A percentile compares a stretch with the other conserved stretches of the same genome.
Conservation (phyloP, 1,284 basidiomycete species). For the Rhodotorula sp. region DNA sequence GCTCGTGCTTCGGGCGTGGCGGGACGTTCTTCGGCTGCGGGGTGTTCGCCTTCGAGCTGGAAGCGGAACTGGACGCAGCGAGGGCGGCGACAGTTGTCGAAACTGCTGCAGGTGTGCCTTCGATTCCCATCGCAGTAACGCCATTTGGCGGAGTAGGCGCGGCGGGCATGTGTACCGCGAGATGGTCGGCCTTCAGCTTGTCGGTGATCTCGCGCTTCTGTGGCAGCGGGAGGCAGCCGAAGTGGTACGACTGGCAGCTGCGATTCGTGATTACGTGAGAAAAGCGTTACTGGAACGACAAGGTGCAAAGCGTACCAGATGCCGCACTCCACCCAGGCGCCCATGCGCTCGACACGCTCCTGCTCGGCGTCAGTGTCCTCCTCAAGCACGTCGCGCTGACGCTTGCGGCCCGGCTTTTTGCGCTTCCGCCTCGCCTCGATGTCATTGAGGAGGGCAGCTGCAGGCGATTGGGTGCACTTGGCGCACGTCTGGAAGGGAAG, state of each 20-base stretch:
- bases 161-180: constrained; percentile 1
- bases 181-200: constrained; percentile 24
- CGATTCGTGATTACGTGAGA: background rate
- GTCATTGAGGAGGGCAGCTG: constrained; percentile 1
- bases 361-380: constrained; percentile 22
- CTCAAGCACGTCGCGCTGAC: constrained; percentile 14
- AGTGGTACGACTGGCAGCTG: constrained; percentile 37
- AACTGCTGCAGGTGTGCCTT: background rate
- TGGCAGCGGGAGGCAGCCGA: constrained; percentile 24
- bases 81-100: too few relatives aligned
- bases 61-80: background rate
- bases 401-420: constrained; percentile 6
- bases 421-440: background rate
- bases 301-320: constrained; percentile 20
- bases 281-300: background rate
- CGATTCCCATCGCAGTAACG: too few relatives aligned
- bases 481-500: constrained; percentile 3
- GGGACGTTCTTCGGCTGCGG: background rate
- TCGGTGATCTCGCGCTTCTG: constrained; percentile 26
- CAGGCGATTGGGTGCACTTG: constrained; percentile 20
- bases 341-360: constrained; percentile 13
- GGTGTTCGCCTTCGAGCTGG: background rate
- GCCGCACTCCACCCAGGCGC: constrained; percentile 40
- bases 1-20: constrained; percentile 29
- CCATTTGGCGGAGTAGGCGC: background rate